Percentiles rank a stretch among this genome's conserved stretches.
Conservation (phyloP, 176 grass and related monocot species). For the Triticum dicoccoides region DNA sequence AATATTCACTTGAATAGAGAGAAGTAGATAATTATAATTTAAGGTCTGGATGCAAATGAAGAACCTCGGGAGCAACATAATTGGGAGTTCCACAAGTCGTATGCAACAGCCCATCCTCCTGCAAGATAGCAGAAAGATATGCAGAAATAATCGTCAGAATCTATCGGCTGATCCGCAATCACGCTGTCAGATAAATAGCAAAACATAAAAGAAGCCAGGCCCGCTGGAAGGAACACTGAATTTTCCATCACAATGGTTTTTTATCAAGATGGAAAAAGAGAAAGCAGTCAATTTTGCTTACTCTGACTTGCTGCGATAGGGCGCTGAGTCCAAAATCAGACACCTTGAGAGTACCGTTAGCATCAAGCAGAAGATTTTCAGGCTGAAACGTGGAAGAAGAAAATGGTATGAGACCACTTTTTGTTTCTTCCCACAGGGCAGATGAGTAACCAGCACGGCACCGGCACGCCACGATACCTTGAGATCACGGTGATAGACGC, state of each 20-base stretch:
- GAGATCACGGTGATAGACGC: slow-evolving; percentile 89
- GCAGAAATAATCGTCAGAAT: not conserved
- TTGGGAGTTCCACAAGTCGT: slow-evolving; percentile 98
- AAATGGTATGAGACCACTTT: slow-evolving; percentile 3
- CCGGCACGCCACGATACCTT: slow-evolving; percentile 45
- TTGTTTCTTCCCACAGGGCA: not conserved
- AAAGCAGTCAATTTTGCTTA: slow-evolving; percentile 37
- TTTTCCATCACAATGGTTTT: not conserved
- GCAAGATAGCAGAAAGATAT: slow-evolving; percentile 35
- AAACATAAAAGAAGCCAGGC: not conserved
- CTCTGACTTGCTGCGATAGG: slow-evolving; percentile 86
- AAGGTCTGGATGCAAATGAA: not conserved
- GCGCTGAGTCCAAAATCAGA: slow-evolving; percentile 96
- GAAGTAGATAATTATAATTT: slow-evolving; percentile 14
- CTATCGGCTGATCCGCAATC: not conserved
- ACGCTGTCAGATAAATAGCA: not conserved
- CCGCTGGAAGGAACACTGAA: not conserved
- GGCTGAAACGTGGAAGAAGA: slow-evolving; percentile 43
- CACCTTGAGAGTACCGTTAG: slow-evolving; percentile 75
- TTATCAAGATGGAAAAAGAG: not conserved
- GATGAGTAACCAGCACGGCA: not conserved
- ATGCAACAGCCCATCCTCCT: slow-evolving; percentile 94
- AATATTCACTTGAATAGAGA: slow-evolving; percentile 14
- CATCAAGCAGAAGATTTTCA: slow-evolving; percentile 92
- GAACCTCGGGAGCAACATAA: slow-evolving; percentile 96